Evolutionary conservation across 768 basidiomycete genomes (phyloP), one percentile per base, ranked within the genome.

Genomic region (Lactifluus volemus): DNA sequence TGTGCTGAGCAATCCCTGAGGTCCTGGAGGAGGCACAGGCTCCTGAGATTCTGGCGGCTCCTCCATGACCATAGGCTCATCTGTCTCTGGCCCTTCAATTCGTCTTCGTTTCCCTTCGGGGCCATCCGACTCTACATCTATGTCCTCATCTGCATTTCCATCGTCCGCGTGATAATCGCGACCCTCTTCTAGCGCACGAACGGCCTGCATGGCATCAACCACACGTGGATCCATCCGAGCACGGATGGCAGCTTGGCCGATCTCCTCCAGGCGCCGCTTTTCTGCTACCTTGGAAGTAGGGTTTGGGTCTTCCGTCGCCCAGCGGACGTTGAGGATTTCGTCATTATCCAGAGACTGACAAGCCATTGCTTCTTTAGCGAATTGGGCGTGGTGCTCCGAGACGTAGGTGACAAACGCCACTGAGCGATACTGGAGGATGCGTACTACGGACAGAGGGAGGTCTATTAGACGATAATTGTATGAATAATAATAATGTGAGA

Each of bases 301-400:
- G 71, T 99, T 99, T 1, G 97, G 97, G 71, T 99, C 97, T 70
- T 97, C 96, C 0, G 96, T 98, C 39, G 97, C 97, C 97, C 97
- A 99, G 51, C 96, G 87, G 55, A 98, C 94, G 73, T 99, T 99
- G 62, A 98, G 81, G 63, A 98, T 94, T 70, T 99, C 97, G 71
- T 97, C 95, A 68, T 92, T 89, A 71, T 98, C 97, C 65, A 98
- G 79, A 17, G 91, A 94, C 73, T 99, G 97, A 73, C 95, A 95
- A 15, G 96, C 92, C 97, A 99, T 99, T 0, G 96, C 84, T 72
- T 99, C 97, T 71, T 97, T 97, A 17, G 97, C 97, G 71, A 99
- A 99, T 69, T 94, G 91, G 4, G 92, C 97, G 67, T 85, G 76
- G 52, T 88, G 70, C 71, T 99, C 96, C 29, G 81, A 81, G 48